Evolutionary conservation across 2,329 filamentous ascomycete genomes (phyloP).

Genomic region (Penicillium sp.): DNA sequence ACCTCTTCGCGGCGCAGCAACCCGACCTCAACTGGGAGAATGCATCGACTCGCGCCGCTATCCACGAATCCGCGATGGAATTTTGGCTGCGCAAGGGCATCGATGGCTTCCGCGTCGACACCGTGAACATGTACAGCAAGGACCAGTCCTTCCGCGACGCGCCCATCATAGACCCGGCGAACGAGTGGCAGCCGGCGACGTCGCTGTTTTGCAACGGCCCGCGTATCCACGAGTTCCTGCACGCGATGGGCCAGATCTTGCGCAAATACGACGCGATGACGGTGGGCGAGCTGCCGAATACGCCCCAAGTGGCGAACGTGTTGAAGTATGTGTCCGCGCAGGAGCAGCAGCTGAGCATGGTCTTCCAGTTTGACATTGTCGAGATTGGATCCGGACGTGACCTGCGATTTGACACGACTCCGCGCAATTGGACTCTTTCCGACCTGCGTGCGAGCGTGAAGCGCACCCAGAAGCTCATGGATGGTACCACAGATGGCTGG

Average conservation of each 20-base stretch:
- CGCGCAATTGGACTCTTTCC: constrained; percentile 46
- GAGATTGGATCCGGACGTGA: constrained; percentile 54
- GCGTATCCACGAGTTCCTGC: constrained; percentile 64
- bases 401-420: constrained; percentile 47
- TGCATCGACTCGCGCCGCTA: constrained; percentile 58
- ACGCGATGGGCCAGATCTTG: constrained; percentile 62
- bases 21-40: constrained; percentile 80
- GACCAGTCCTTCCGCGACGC: constrained; percentile 53
- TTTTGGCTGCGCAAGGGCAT: constrained; percentile 73
- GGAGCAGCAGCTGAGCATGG: constrained; percentile 64
- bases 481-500: constrained; percentile 48
- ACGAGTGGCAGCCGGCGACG: constrained; percentile 51
- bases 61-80: constrained; percentile 65
- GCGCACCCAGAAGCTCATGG: constrained; percentile 53
- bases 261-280: constrained; percentile 65
- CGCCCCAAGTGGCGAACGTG: constrained; percentile 57
- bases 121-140: constrained; percentile 62
- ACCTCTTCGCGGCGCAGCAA: constrained; percentile 68
- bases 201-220: constrained; percentile 66
- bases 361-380: constrained; percentile 57
- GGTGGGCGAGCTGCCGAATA: constrained; percentile 66
- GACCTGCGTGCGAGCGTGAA: constrained; percentile 50
- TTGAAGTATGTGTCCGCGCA: constrained; percentile 58
- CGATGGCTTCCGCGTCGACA: constrained; percentile 66
- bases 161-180: constrained; percentile 50